Evolutionary conservation across 306 rosid species (phyloP).

Genomic region (Vigna mungo): DNA sequence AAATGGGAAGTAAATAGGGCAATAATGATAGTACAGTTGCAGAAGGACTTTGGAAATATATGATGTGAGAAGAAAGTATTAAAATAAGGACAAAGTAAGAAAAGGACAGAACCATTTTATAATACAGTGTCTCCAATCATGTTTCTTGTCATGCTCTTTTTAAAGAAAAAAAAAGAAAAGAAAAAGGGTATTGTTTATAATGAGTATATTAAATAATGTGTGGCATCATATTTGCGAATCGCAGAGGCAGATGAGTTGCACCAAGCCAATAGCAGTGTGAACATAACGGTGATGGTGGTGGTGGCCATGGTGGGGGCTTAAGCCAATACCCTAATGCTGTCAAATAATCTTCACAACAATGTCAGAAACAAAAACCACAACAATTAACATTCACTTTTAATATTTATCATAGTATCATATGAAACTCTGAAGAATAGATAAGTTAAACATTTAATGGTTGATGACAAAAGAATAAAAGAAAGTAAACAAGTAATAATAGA

Average conservation of each 20-base stretch:
- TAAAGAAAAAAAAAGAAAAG: constrained; percentile 14
- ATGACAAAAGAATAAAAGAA: too few relatives aligned
- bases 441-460: too few relatives aligned
- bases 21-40: constrained; percentile 41
- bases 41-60: constrained; percentile 31
- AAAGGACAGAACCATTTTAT: constrained; percentile 61
- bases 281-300: constrained; percentile 36
- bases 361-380: too few relatives aligned
- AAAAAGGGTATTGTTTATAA: constrained; percentile 19
- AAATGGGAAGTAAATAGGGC: constrained; percentile 44
- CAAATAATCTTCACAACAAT: too few relatives aligned
- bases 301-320: constrained; percentile 4
- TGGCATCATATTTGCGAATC: constrained; percentile 49
- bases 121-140: constrained; percentile 61
- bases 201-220: background rate
- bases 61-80: constrained; percentile 49
- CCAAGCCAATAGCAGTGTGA: constrained; percentile 38
- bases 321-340: background rate
- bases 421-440: too few relatives aligned
- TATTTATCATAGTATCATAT: too few relatives aligned
- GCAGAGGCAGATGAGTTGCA: constrained; percentile 46
- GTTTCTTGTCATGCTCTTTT: constrained; percentile 49
- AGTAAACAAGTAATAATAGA: too few relatives aligned
- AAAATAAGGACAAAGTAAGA: constrained; percentile 67
- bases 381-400: too few relatives aligned